Conservation (phyloP, 2,329 filamentous ascomycete genomes). For the Aspergillus arachidicola region DNA sequence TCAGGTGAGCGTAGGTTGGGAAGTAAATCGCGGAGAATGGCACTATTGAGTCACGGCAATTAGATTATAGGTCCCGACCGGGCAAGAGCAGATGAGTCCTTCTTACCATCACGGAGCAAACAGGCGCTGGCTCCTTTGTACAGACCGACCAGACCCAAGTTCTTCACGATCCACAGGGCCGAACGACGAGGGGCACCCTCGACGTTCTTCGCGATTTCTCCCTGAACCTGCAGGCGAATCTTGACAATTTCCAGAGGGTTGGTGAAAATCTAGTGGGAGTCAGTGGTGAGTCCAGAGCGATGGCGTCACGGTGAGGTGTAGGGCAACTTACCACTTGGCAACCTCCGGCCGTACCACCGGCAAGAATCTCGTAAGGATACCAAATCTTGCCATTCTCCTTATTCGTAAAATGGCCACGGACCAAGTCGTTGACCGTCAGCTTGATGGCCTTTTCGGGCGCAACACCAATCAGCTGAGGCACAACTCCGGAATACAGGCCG, state of each 20-base stretch:
- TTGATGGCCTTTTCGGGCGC: constrained; percentile 99
- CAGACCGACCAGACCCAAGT: constrained; percentile 88
- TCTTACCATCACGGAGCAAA: constrained; percentile 74
- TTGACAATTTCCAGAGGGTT: constrained; percentile 99
- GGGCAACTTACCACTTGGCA: constrained; percentile 84
- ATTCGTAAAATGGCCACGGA: constrained; percentile 74
- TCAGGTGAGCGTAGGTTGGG: constrained; percentile 92
- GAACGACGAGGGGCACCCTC: constrained; percentile 83
- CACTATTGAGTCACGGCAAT: constrained; percentile 50
- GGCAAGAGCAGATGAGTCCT: constrained; percentile 17
- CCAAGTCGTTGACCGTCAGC: constrained; percentile 94
- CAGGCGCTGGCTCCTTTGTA: constrained; percentile 98
- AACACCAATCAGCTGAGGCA: constrained; percentile 94
- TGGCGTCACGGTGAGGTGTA: constrained; percentile 14
- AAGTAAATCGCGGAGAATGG: constrained; percentile 99
- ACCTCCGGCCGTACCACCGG: constrained; percentile 84
- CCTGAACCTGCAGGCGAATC: constrained; percentile 96
- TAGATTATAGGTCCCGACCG: neutral
- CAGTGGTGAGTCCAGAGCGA: neutral
- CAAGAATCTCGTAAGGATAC: constrained; percentile 72
- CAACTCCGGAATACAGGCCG: constrained; percentile 89
- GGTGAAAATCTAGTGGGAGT: constrained; percentile 73
- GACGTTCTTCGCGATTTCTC: constrained; percentile 86
- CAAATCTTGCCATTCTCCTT: constrained; percentile 73
- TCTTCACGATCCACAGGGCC: constrained; percentile 96